Percentiles rank a stretch among this genome's conserved stretches.
These are phyloP conservation scores for Fusarium coffeatum DNA, from an alignment of 2,329 filamentous ascomycete genomes.

Conservation along the genomic window DNA sequence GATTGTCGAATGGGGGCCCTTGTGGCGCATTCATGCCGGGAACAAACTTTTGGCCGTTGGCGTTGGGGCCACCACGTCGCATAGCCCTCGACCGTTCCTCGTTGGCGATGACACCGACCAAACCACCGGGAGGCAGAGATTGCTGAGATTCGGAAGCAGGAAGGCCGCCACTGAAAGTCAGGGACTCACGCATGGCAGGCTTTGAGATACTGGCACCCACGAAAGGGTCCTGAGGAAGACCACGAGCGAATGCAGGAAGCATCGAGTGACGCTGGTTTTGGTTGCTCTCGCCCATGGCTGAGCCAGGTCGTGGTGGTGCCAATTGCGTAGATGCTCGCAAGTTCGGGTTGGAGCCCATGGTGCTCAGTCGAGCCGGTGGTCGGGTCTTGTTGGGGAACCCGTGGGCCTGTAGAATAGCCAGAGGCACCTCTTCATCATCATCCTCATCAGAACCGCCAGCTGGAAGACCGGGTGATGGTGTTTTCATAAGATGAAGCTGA, in stretches of 20 bases:
- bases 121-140: slow-evolving; percentile 74
- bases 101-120: slow-evolving; percentile 88
- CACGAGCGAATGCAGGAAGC: slow-evolving; percentile 84
- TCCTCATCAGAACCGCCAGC: slow-evolving; percentile 78
- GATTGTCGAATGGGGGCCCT: slow-evolving; percentile 60
- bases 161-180: slow-evolving; percentile 73
- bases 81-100: slow-evolving; percentile 84
- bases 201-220: slow-evolving; percentile 81
- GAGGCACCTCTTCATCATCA: slow-evolving; percentile 88
- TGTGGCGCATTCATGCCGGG: slow-evolving; percentile 53
- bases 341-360: slow-evolving; percentile 77
- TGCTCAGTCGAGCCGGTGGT: slow-evolving; percentile 75
- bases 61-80: slow-evolving; percentile 80
- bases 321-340: slow-evolving; percentile 66
- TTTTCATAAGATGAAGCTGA: slow-evolving; percentile 60
- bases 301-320: slow-evolving; percentile 63
- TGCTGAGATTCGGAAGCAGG: slow-evolving; percentile 52
- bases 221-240: slow-evolving; percentile 87
- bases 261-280: slow-evolving; percentile 53
- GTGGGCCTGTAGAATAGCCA: slow-evolving; percentile 88
- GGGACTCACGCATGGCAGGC: slow-evolving; percentile 76
- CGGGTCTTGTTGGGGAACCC: slow-evolving; percentile 85
- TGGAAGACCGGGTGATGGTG: slow-evolving; percentile 52
- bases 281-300: slow-evolving; percentile 62
- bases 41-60: slow-evolving; percentile 62